Percentiles rank a stretch among this genome's conserved stretches.
These are phyloP conservation scores for Emergomyces pasteurianus DNA, from an alignment of 2,329 filamentous ascomycete genomes.

Conservation along the genomic window DNA sequence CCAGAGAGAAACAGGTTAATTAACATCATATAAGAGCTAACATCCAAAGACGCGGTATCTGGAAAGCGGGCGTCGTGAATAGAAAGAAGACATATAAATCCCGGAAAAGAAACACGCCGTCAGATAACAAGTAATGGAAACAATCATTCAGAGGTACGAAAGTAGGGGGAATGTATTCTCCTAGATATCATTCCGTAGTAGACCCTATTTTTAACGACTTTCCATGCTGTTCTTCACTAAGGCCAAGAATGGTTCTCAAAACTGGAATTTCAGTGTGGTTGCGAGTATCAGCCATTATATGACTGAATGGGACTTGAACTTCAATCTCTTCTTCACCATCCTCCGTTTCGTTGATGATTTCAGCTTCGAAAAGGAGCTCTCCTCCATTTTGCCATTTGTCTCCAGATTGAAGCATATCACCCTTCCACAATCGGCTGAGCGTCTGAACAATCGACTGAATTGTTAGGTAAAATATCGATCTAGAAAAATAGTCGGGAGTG, in stretches of 20 bases:
- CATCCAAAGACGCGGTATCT: neutral
- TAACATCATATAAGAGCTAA: neutral
- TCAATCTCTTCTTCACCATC: constrained; percentile 28
- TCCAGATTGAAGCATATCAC: constrained; percentile 51
- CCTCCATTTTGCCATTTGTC: constrained; percentile 60
- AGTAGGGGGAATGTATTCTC: neutral
- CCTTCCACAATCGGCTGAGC: constrained; percentile 45
- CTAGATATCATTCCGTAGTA: neutral
- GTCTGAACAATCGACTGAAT: constrained; percentile 45
- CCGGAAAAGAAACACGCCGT: neutral
- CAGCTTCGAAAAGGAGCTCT: constrained; percentile 60
- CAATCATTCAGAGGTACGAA: neutral
- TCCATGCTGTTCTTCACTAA: constrained; percentile 16
- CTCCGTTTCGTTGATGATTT: constrained; percentile 5
- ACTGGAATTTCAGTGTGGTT: constrained; percentile 64
- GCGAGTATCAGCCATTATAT: constrained; percentile 66
- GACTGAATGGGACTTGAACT: constrained; percentile 63
- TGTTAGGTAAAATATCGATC: constrained; percentile 35
- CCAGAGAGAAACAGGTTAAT: neutral
- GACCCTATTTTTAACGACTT: neutral
- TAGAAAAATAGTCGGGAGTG: constrained; percentile 53
- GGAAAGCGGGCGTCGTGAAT: neutral
- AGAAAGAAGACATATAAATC: neutral
- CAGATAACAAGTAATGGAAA: neutral
- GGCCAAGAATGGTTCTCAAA: constrained; percentile 50